These are phyloP conservation scores for Cytospora piceicola DNA, from an alignment of 2,329 filamentous ascomycete species.

Conservation along the genomic window DNA sequence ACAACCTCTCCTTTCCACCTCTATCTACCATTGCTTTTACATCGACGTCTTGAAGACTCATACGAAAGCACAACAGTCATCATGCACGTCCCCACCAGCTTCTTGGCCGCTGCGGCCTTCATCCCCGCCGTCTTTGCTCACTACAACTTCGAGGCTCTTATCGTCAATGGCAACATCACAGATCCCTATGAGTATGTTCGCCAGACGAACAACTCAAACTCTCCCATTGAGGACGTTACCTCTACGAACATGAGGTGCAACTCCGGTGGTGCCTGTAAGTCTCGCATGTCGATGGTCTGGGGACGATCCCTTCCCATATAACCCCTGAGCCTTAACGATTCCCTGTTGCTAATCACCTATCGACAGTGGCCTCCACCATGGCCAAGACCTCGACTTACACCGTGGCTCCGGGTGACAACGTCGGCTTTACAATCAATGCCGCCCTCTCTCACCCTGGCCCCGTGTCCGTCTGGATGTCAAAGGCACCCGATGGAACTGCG, in stretches of 20 bases:
- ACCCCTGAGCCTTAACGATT: neutral
- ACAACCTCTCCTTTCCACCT: slow-evolving; percentile 8
- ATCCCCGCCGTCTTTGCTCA: slow-evolving; percentile 27
- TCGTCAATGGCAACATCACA: slow-evolving; percentile 34
- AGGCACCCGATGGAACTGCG: slow-evolving; percentile 39
- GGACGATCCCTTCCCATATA: neutral
- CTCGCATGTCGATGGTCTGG: neutral
- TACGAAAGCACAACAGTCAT: slow-evolving; percentile 1
- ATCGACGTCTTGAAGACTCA: neutral
- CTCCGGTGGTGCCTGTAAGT: slow-evolving; percentile 33
- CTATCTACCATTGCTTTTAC: neutral
- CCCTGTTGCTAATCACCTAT: neutral
- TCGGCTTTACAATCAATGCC: slow-evolving; percentile 46
- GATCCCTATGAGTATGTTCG: slow-evolving; percentile 34
- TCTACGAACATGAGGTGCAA: slow-evolving; percentile 47
- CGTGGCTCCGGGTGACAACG: slow-evolving; percentile 44
- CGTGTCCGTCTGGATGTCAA: slow-evolving; percentile 44
- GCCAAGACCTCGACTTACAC: slow-evolving; percentile 43
- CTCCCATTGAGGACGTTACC: slow-evolving; percentile 44
- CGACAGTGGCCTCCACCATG: slow-evolving; percentile 39
- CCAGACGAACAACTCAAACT: slow-evolving; percentile 40
- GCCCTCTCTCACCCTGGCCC: slow-evolving; percentile 45
- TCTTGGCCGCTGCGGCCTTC: slow-evolving; percentile 23
- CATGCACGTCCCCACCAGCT: slow-evolving; percentile 17
- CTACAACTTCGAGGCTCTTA: slow-evolving; percentile 33